A percentile compares a stretch with the other conserved stretches of the same genome.
These are phyloP conservation scores for Evansstolkia leycettana DNA, from an alignment of 495 filamentous ascomycete genomes.

Conservation along the genomic window DNA sequence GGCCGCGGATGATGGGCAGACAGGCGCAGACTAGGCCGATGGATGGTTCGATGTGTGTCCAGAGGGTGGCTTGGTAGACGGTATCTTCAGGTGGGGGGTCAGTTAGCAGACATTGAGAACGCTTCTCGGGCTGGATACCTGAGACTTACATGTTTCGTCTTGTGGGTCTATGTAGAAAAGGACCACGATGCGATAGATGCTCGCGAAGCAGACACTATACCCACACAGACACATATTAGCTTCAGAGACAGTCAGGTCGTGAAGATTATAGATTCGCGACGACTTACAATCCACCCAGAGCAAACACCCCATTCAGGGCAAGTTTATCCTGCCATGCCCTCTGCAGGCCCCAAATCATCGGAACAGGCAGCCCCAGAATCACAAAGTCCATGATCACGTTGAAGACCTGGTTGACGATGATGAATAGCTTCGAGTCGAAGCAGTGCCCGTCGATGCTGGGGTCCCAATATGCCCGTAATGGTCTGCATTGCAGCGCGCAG, in stretches of 20 bases:
- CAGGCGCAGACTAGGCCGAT: conserved; percentile 45
- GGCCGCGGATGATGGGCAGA: conserved; percentile 33
- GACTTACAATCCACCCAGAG: conserved; percentile 32
- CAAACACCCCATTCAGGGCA: conserved; percentile 34
- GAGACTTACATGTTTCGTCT: conserved; percentile 23
- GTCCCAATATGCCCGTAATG: conserved; percentile 30
- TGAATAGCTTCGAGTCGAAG: conserved; percentile 22
- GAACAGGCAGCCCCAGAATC: conserved; percentile 27
- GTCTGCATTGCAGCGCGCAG: conserved; percentile 30
- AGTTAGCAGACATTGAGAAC: conserved; percentile 1
- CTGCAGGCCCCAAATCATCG: conserved; percentile 35
- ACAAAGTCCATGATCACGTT: conserved; percentile 34
- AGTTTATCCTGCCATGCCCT: conserved; percentile 31
- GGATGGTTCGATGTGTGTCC: conserved; percentile 46
- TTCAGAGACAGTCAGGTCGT: too few species aligned
- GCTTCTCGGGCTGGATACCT: background rate
- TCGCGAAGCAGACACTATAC: conserved; percentile 29
- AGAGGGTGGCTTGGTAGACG: conserved; percentile 38
- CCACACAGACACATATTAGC: too few species aligned
- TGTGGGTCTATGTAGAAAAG: conserved; percentile 38
- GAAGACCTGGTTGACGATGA: conserved; percentile 31
- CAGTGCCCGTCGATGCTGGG: conserved; percentile 20
- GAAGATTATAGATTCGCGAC: conserved; percentile 2
- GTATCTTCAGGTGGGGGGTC: conserved; percentile 30
- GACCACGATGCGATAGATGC: conserved; percentile 42